phyloP scores from a whole-genome alignment of 805 yeast genomes.

The Candida cerambycidarum region DNA sequence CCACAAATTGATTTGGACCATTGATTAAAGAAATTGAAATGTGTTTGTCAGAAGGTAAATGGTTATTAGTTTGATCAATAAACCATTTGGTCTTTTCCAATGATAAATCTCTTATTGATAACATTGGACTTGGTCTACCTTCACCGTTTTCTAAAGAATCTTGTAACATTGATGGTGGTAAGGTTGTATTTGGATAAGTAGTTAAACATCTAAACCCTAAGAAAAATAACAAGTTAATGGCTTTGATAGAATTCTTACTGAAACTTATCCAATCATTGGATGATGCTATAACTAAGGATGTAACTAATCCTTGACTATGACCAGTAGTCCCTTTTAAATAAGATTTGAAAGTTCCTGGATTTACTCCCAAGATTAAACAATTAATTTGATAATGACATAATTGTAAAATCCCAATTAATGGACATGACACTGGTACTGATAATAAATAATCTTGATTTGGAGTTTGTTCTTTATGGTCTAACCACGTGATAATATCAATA shows the following conservation, averaged over 20 bases:
- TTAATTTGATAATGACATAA: slow-evolving; percentile 90
- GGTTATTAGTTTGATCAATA: slow-evolving; percentile 86
- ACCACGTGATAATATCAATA: slow-evolving; percentile 85
- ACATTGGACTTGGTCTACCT: slow-evolving; percentile 97
- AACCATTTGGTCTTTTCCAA: slow-evolving; percentile 73
- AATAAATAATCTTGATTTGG: slow-evolving; percentile 88
- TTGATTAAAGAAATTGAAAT: slow-evolving; percentile 87
- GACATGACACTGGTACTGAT: slow-evolving; percentile 92
- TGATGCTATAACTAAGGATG: slow-evolving; percentile 87
- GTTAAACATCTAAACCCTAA: slow-evolving; percentile 90
- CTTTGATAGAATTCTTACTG: slow-evolving; percentile 66
- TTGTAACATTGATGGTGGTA: slow-evolving; percentile 89
- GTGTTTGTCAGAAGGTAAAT: slow-evolving; percentile 88
- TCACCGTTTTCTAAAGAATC: slow-evolving; percentile 93
- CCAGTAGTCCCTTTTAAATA: slow-evolving; percentile 77
- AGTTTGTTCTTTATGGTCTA: slow-evolving; percentile 76
- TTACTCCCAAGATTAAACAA: slow-evolving; percentile 75
- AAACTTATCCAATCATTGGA: slow-evolving; percentile 84
- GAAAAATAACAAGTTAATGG: slow-evolving; percentile 83
- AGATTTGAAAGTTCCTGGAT: slow-evolving; percentile 84
- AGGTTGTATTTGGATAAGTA: slow-evolving; percentile 88
- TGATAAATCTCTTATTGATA: slow-evolving; percentile 86
- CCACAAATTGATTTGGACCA: slow-evolving; percentile 94
- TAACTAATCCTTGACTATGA: slow-evolving; percentile 88
- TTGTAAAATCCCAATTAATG: slow-evolving; percentile 95